phyloP scores from a whole-genome alignment of 1,139 yeast species.

The Taiozyma onychis region DNA sequence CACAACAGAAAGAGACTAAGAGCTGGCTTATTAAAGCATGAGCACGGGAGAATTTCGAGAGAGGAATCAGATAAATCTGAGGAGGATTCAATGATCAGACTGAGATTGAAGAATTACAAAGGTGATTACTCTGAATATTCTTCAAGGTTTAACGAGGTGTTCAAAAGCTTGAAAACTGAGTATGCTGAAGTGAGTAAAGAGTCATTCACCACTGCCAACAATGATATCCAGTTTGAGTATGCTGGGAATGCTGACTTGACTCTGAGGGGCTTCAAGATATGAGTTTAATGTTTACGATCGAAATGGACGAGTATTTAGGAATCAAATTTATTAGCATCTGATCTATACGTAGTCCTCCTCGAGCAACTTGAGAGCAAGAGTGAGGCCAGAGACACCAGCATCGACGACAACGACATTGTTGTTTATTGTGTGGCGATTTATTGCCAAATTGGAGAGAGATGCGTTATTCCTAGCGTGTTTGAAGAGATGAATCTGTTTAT shows the following conservation, averaged over 20 bases:
- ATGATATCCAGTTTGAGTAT: not conserved
- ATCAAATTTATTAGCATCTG: not conserved
- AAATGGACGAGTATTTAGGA: not conserved
- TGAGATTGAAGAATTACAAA: conserved; percentile 21
- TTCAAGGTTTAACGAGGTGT: conserved; percentile 9
- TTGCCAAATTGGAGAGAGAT: not conserved
- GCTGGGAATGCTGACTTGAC: conserved; percentile 4
- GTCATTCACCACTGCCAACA: not conserved
- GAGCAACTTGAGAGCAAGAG: conserved; percentile 46
- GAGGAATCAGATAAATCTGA: conserved; percentile 11
- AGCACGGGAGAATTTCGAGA: conserved; percentile 11
- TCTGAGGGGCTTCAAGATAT: conserved; percentile 23
- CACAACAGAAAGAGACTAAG: conserved; percentile 11
- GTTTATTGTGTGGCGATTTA: no score
- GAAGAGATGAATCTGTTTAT: not conserved
- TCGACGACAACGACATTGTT: conserved; percentile 10
- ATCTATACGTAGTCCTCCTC: conserved; percentile 31
- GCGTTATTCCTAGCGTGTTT: no score
- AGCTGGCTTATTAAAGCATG: conserved; percentile 16
- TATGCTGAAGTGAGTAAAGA: conserved; percentile 2
- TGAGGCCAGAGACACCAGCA: conserved; percentile 65
- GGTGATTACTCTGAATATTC: conserved; percentile 22
- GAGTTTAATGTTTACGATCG: not conserved
- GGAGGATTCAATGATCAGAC: conserved; percentile 12
- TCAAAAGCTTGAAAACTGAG: conserved; percentile 5